Evolutionary conservation across 805 yeast genomes (phyloP).

Genomic region (Scheffersomyces stipitis): DNA sequence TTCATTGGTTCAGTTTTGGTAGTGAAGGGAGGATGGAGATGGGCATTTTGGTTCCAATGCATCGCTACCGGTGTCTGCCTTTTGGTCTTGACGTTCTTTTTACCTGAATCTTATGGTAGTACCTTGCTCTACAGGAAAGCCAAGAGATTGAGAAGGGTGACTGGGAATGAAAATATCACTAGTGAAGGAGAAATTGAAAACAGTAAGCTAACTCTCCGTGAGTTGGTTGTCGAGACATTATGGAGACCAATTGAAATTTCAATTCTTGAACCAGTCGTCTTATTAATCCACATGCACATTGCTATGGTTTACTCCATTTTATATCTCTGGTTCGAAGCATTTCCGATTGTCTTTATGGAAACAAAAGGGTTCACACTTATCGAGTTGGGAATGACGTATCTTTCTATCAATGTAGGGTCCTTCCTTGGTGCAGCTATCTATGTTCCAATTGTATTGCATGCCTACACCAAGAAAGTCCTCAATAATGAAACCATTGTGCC

Average conservation of each 20-base stretch:
- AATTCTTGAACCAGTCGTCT: too few relatives aligned
- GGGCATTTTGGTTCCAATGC: constrained; percentile 50
- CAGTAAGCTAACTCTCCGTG: constrained; percentile 29
- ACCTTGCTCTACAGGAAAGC: constrained; percentile 48
- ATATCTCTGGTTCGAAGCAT: constrained; percentile 57
- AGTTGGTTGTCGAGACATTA: constrained; percentile 55
- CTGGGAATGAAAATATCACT: constrained; percentile 45
- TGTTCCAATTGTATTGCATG: constrained; percentile 22
- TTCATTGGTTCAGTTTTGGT: too few relatives aligned
- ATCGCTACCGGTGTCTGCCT: constrained; percentile 37
- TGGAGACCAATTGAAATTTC: too few relatives aligned
- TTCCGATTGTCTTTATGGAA: constrained; percentile 53
- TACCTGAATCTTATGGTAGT: constrained; percentile 48
- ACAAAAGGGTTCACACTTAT: constrained; percentile 45
- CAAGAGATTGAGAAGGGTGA: too few relatives aligned
- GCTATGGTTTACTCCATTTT: constrained; percentile 50
- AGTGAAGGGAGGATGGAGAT: constrained; percentile 46
- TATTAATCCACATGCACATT: constrained; percentile 47
- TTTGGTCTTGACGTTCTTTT: constrained; percentile 30
- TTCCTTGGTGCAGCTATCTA: constrained; percentile 35
- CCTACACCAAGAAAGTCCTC: constrained; percentile 20
- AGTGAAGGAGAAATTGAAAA: constrained; percentile 37
- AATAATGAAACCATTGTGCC: constrained; percentile 31
- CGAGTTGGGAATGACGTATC: constrained; percentile 46
- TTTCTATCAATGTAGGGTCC: constrained; percentile 47